These are phyloP conservation scores for Tephrocybe sp. DNA, from an alignment of 768 basidiomycete genomes.

Conservation along the genomic window DNA sequence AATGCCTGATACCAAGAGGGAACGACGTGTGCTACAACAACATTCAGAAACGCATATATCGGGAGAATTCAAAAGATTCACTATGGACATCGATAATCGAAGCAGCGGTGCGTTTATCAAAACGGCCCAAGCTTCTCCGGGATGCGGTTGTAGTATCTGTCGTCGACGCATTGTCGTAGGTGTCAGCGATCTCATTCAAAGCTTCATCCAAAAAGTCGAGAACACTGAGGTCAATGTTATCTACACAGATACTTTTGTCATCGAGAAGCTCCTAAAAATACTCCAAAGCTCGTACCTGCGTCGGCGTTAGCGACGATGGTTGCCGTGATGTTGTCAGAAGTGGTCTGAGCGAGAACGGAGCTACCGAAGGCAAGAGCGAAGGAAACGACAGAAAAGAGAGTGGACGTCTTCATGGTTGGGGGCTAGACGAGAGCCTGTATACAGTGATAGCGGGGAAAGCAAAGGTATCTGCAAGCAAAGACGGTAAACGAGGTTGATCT, in stretches of 20 bases:
- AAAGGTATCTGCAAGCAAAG: no score
- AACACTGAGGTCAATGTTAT: slow-evolving; percentile 29
- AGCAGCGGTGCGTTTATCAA: slow-evolving; percentile 17
- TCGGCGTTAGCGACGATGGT: slow-evolving; percentile 26
- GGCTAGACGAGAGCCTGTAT: slow-evolving; percentile 20
- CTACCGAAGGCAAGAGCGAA: slow-evolving; percentile 16
- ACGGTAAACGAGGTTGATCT: no score
- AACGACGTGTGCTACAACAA: slow-evolving; percentile 26
- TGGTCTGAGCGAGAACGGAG: slow-evolving; percentile 17
- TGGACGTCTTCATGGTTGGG: slow-evolving; percentile 30
- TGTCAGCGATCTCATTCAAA: slow-evolving; percentile 23
- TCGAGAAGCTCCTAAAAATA: no score
- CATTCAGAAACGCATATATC: neutral
- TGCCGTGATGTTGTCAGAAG: slow-evolving; percentile 19
- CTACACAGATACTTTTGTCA: no score
- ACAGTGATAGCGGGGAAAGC: no score
- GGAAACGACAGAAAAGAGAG: slow-evolving; percentile 20
- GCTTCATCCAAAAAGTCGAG: slow-evolving; percentile 24
- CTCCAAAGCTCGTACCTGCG: slow-evolving; percentile 28
- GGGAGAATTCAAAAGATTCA: slow-evolving; percentile 9
- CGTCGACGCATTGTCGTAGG: slow-evolving; percentile 12
- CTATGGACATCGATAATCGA: slow-evolving; percentile 31
- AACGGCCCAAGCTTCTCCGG: slow-evolving; percentile 8
- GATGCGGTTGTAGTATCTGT: slow-evolving; percentile 1
- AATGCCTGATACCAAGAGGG: slow-evolving; percentile 32